Evolutionary conservation across 2,329 filamentous ascomycete genomes (phyloP), one percentile per base, ranked within the genome.

Genomic region (Mycogone perniciosa): DNA sequence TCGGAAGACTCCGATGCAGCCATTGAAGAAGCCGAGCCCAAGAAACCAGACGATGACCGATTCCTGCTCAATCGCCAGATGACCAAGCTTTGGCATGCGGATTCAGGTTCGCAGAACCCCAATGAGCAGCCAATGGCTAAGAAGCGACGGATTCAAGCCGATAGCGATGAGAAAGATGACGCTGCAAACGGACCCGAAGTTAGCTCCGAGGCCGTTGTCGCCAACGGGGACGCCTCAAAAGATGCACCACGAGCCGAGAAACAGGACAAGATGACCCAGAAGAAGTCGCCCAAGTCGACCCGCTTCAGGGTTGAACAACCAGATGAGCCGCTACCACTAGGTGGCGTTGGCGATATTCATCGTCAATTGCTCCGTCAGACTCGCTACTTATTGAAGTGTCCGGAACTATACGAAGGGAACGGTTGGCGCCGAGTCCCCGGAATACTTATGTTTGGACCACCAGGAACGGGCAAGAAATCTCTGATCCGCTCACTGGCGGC

Each of bases 381-480:
- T 0, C 44, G 53, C 1, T 42, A 31, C 4, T 11, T 58, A 0
- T 46, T 69, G 10, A 60, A 58, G 46, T 45, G 45, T 9, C 57
- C 61, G 2, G 57, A 60, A 6, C 20, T 57, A 7, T 61, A 59
- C 40, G 50, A 53, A 7, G 20, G 41, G 9, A 52, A 52, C 4
- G 38, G 44, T 5, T 58, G 55, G 49, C 51, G 57, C n/a, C 55
- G 48, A 13, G 48, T 53, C 0, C 52, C 60, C 0, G 88, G 88
- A 45, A 81, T 93, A 11, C 67, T 93, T 3, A 70, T 95, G 2
- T 86, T 91, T 59, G 89, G 89, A 0, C 89, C 89, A 0, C 81
- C 86, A 1, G 88, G 88, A 13, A 89, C 86, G 56, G 89, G 89
- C 55, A 93, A 95, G 66, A 89, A 84, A 0, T 84, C 88, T 64